phyloP scores from a whole-genome alignment of 2,329 filamentous ascomycete genomes.

The Aphanocladium album region DNA sequence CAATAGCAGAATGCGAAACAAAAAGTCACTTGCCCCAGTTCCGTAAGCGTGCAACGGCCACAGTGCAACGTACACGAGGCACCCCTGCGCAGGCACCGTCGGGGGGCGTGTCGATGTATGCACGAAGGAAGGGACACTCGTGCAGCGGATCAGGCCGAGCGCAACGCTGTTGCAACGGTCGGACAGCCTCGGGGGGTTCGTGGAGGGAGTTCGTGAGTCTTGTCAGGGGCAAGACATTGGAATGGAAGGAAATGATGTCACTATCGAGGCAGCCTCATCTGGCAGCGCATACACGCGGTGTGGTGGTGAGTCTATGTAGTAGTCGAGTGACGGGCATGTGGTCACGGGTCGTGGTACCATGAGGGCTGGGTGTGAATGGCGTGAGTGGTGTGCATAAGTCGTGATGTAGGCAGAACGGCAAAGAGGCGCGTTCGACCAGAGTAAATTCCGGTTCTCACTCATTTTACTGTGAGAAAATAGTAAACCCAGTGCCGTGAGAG shows the following conservation, averaged over 20 bases:
- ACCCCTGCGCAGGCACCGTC: no score
- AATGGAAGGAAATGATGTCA: not conserved
- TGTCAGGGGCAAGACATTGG: not conserved
- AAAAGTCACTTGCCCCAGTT: not conserved
- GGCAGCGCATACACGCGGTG: not conserved
- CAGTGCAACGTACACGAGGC: not conserved
- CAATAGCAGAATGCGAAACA: not conserved
- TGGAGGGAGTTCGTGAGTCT: not conserved
- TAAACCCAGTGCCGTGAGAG: no score
- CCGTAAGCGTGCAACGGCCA: not conserved
- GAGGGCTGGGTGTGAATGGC: not conserved
- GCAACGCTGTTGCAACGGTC: not conserved
- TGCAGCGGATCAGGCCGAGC: conserved; percentile 9
- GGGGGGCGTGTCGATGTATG: not conserved
- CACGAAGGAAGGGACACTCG: not conserved
- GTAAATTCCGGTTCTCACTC: no score
- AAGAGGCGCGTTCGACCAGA: no score
- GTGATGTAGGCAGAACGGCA: not conserved
- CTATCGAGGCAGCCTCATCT: not conserved
- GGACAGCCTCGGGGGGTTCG: not conserved
- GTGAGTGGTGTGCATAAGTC: not conserved
- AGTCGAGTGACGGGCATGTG: not conserved
- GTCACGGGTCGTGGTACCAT: conserved; percentile 8
- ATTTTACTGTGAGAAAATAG: no score
- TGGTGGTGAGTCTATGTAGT: not conserved